Percentiles rank a stretch among this genome's conserved stretches.
Conservation (phyloP, 805 yeast genomes). For the Lachancea lanzarotensis region DNA sequence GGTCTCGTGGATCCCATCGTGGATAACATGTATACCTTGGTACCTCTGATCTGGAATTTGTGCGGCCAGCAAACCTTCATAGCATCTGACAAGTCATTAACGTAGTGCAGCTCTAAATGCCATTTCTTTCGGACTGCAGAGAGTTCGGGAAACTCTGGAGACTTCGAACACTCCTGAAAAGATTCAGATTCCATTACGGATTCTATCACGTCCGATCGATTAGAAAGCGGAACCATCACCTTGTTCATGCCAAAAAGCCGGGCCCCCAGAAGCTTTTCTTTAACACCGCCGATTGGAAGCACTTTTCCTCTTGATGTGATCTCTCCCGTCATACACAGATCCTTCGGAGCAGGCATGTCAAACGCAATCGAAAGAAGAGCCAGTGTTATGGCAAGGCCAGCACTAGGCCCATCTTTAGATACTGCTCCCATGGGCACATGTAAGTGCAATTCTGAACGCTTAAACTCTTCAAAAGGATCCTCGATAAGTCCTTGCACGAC, state of each 20-base stretch:
- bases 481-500: conserved; percentile 30
- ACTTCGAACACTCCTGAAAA: background rate
- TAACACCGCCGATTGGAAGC: conserved; percentile 75
- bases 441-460: conserved; percentile 54
- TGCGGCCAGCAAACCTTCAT: conserved; percentile 58
- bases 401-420: conserved; percentile 50
- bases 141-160: conserved; percentile 8
- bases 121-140: conserved; percentile 41
- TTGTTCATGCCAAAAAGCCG: conserved; percentile 58
- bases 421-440: conserved; percentile 68
- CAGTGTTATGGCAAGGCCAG: conserved; percentile 66
- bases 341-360: conserved; percentile 41
- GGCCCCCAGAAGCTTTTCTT: conserved; percentile 74
- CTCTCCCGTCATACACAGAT: conserved; percentile 83
- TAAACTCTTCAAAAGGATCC: conserved; percentile 38
- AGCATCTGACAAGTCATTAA: conserved; percentile 74
- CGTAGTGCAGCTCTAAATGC: conserved; percentile 56
- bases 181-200: conserved; percentile 37
- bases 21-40: background rate
- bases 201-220: conserved; percentile 61
- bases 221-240: conserved; percentile 65
- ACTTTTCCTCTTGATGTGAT: conserved; percentile 73
- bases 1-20: background rate
- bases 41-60: conserved; percentile 1
- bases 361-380: conserved; percentile 72